Evolutionary conservation across 345 rosid species (phyloP).

Genomic region (Citrus australasica): DNA sequence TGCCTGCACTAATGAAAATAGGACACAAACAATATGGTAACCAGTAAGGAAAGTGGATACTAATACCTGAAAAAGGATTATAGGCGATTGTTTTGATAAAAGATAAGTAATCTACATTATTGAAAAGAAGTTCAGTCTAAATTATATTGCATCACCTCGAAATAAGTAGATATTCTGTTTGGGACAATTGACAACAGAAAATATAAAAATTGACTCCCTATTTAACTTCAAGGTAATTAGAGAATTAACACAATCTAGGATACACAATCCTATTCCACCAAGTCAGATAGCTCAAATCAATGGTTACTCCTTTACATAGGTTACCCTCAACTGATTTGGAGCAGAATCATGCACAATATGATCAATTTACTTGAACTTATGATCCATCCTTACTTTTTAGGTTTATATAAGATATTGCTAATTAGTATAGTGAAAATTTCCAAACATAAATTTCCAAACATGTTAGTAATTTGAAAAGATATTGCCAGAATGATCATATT

Average conservation of each 20-base stretch:
- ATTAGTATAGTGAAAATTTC: no score
- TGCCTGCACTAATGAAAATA: not conserved
- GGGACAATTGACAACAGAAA: not conserved
- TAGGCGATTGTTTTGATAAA: not conserved
- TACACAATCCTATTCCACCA: not conserved
- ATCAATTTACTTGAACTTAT: not conserved
- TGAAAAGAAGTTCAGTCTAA: not conserved
- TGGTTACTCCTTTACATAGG: not conserved
- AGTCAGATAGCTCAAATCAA: not conserved
- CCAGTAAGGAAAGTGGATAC: not conserved
- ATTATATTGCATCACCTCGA: not conserved
- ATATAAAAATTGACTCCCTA: not conserved
- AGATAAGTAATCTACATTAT: not conserved
- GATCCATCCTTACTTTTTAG: no score
- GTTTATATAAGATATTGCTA: no score
- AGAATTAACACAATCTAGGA: not conserved
- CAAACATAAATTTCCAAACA: no score
- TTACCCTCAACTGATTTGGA: no score
- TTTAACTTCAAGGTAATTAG: not conserved
- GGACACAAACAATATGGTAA: not conserved
- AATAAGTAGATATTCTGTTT: not conserved
- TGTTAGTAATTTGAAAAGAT: not conserved
- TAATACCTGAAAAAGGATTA: not conserved
- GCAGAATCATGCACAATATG: not conserved
- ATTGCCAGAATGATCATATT: not conserved